Percentiles rank a stretch among this genome's conserved stretches.
Evolutionary conservation across 768 basidiomycete species (phyloP).

Genomic region (Agaricus sinodeliciosus): DNA sequence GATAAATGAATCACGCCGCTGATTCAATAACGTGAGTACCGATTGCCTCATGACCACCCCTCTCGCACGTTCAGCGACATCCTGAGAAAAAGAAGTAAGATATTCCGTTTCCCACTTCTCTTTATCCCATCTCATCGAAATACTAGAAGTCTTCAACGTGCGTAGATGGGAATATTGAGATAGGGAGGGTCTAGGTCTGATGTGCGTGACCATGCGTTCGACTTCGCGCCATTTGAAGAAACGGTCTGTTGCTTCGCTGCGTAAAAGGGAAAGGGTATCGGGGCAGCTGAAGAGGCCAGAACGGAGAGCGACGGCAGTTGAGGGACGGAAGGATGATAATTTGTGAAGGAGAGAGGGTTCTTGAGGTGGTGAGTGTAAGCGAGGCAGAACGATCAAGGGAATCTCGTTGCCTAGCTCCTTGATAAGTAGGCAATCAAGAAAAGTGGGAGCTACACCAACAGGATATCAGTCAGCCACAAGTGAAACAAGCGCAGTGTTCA

Average conservation of each 20-base stretch:
- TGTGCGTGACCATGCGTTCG: constrained; percentile 39
- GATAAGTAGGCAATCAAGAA: constrained; percentile 40
- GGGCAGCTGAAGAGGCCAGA: constrained; percentile 59
- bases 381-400: constrained; percentile 50
- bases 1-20: neutral
- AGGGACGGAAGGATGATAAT: constrained; percentile 52
- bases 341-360: constrained; percentile 21
- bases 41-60: constrained; percentile 18
- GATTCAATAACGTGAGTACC: neutral
- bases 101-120: constrained; percentile 63
- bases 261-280: constrained; percentile 48
- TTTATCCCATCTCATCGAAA: constrained; percentile 42
- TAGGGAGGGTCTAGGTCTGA: constrained; percentile 1
- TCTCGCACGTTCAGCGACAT: constrained; percentile 47
- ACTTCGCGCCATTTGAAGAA: constrained; percentile 72
- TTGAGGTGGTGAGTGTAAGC: constrained; percentile 25
- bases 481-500: neutral
- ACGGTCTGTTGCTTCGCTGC: constrained; percentile 60
- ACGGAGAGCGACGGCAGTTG: constrained; percentile 44
- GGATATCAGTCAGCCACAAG: constrained; percentile 9
- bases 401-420: constrained; percentile 44
- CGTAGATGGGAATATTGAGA: neutral
- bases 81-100: constrained; percentile 52
- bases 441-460: constrained; percentile 22
- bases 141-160: neutral